A percentile compares a stretch with the other conserved stretches of the same genome.
Conservation (phyloP, 2,329 filamentous ascomycete species). For the Alternaria rosae region DNA sequence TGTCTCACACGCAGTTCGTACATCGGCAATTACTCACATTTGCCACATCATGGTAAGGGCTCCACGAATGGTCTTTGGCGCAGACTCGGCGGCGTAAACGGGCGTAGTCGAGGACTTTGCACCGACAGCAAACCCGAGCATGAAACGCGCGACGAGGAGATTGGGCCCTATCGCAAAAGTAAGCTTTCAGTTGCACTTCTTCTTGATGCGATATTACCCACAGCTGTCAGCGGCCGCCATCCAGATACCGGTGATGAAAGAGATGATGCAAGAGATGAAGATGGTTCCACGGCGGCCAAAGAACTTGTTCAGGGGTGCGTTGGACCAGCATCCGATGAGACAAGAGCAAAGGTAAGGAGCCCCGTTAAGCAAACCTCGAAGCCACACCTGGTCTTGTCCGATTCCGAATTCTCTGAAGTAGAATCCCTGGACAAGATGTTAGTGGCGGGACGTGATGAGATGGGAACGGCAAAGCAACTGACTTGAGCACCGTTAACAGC, state of each 20-base stretch:
- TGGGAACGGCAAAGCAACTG: neutral
- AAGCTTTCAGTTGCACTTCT: neutral
- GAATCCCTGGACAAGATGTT: constrained; percentile 25
- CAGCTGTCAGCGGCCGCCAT: constrained; percentile 42
- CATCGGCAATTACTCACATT: no score
- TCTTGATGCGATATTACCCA: neutral
- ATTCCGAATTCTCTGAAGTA: constrained; percentile 42
- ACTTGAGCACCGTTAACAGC: constrained; percentile 45
- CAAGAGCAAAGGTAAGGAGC: constrained; percentile 40
- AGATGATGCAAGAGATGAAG: constrained; percentile 45
- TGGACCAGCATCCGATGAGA: constrained; percentile 52
- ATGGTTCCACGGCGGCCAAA: constrained; percentile 44
- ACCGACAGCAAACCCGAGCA: constrained; percentile 45
- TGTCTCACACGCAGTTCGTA: no score
- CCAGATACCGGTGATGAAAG: constrained; percentile 43
- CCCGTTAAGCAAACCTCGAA: constrained; percentile 39
- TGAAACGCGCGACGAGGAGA: constrained; percentile 40
- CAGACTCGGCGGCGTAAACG: constrained; percentile 58
- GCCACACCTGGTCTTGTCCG: constrained; percentile 34
- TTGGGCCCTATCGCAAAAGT: constrained; percentile 26
- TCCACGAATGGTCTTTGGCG: constrained; percentile 58
- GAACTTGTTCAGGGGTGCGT: constrained; percentile 41
- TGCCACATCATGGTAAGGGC: constrained; percentile 63
- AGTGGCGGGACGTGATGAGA: neutral
- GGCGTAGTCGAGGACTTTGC: constrained; percentile 53